Evolutionary conservation across 1,284 basidiomycete genomes (phyloP).

Genomic region (Moniliophthora roreri): DNA sequence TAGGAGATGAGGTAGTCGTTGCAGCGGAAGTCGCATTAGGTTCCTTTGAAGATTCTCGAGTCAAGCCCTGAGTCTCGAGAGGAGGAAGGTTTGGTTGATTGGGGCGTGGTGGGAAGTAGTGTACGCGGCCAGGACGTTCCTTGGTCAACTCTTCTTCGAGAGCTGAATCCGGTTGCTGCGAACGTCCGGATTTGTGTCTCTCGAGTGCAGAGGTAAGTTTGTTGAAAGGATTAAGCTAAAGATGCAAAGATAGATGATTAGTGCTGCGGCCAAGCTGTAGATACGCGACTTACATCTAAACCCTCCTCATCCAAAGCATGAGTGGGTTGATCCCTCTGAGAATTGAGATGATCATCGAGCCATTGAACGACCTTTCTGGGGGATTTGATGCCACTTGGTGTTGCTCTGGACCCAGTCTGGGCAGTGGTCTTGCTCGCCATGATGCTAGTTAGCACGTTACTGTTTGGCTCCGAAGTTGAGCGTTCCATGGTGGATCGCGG

Average conservation of each 20-base stretch:
- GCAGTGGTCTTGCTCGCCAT: too few species aligned
- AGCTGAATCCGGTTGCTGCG: slow-evolving; percentile 15
- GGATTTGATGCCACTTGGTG: too few species aligned
- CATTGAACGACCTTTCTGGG: slow-evolving; percentile 13
- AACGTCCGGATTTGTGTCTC: slow-evolving; percentile 18
- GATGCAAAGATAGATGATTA: neutral
- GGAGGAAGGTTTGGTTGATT: neutral
- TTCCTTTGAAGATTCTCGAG: neutral
- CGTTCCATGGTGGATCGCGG: too few species aligned
- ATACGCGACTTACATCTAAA: slow-evolving; percentile 6
- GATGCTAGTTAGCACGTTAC: too few species aligned
- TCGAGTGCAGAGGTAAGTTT: slow-evolving; percentile 13
- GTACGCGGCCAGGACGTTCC: slow-evolving; percentile 14
- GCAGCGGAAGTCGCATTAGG: neutral
- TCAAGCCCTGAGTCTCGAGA: neutral
- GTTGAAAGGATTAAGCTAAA: slow-evolving; percentile 12
- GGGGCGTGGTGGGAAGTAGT: slow-evolving; percentile 5
- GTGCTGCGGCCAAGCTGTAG: neutral
- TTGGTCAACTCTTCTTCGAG: neutral
- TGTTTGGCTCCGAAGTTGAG: too few species aligned
- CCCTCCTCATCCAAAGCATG: slow-evolving; percentile 12
- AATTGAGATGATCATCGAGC: slow-evolving; percentile 14
- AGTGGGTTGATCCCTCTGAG: slow-evolving; percentile 4
- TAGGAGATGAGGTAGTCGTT: neutral
- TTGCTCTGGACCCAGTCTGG: too few species aligned